Evolutionary conservation across 805 yeast genomes (phyloP), one percentile per base, ranked within the genome.

Genomic region (Candida verbasci): DNA sequence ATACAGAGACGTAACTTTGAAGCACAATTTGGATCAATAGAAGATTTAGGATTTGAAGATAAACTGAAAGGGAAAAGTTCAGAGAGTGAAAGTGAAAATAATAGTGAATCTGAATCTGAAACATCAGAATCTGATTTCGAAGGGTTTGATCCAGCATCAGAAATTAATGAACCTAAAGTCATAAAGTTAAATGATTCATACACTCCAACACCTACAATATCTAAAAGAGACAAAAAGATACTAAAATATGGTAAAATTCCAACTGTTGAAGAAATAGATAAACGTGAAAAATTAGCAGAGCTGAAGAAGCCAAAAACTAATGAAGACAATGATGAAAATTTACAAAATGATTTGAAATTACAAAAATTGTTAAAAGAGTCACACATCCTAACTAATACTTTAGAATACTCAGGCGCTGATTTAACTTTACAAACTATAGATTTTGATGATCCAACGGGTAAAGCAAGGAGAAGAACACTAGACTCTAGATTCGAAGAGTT

Each of bases 361-460:
- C 89, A 84, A 52, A 60, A 88, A 40, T 70, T 85, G 29, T 53
- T 85, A 17, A 65, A 70, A 41, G 93, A 85, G 55, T 82, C 91
- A 0, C 91, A 84, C 55, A 76, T 85, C 17, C 55, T 76, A 29
- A 63, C 74, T 6, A 57, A 58, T 33, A 53, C 58, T 12, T 50
- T 62, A 24, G 63, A 66, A 17, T 65, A 61, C 37, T 78, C 84
- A 6, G 91, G 89, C 23, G 88, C 84, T 0, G 85, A 76, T 36
- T 52, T 82, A 30, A 80, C 88, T 0, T 52, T 82, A 35, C 70
- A 73, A 39, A 80, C 86, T 0, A 52, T 82, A 27, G 78, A 80
- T 47, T 70, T 68, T 37, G 82, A 78, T 35, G 75, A 72, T 18
- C 78, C 83, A 3, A 68, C 78, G 3, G 94, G 94, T 6, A 79